Conservation (phyloP, 768 basidiomycete genomes). For the Phaeolepiota aurea region DNA sequence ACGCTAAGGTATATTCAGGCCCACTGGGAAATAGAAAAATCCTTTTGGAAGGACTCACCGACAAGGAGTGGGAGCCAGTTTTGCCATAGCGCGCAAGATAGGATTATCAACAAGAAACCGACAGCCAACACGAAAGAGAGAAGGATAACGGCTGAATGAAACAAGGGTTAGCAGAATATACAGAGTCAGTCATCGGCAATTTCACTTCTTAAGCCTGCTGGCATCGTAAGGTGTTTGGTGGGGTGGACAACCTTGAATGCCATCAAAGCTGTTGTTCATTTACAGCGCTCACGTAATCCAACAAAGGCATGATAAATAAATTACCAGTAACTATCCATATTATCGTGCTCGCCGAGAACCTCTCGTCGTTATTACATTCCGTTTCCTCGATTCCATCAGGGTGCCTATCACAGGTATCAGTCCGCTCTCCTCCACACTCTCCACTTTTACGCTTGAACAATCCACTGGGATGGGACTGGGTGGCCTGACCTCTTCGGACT, state of each 20-base stretch:
- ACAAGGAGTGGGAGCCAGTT: constrained; percentile 98
- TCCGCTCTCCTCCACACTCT: no score
- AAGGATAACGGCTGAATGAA: constrained; percentile 75
- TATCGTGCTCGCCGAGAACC: constrained; percentile 20
- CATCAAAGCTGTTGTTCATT: no score
- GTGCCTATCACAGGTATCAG: constrained; percentile 19
- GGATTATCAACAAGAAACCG: constrained; percentile 96
- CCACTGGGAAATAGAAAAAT: constrained; percentile 1
- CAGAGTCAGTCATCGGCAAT: constrained; percentile 5
- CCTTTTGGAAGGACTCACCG: constrained; percentile 46
- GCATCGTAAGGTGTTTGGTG: constrained; percentile 27
- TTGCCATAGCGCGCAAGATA: constrained; percentile 90
- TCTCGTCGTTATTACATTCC: constrained; percentile 31
- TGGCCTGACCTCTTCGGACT: neutral
- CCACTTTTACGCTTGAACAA: neutral
- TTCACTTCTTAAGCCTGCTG: constrained; percentile 67
- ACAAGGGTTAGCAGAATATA: neutral
- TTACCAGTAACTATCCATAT: no score
- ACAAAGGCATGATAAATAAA: no score
- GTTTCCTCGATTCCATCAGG: constrained; percentile 31
- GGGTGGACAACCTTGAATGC: no score
- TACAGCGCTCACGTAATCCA: no score
- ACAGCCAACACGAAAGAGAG: constrained; percentile 96
- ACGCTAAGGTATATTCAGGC: constrained; percentile 40
- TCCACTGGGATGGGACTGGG: no score